Evolutionary conservation across 2,329 filamentous ascomycete genomes (phyloP), one percentile per base, ranked within the genome.

Genomic region (Pestalotiopsis sp.): DNA sequence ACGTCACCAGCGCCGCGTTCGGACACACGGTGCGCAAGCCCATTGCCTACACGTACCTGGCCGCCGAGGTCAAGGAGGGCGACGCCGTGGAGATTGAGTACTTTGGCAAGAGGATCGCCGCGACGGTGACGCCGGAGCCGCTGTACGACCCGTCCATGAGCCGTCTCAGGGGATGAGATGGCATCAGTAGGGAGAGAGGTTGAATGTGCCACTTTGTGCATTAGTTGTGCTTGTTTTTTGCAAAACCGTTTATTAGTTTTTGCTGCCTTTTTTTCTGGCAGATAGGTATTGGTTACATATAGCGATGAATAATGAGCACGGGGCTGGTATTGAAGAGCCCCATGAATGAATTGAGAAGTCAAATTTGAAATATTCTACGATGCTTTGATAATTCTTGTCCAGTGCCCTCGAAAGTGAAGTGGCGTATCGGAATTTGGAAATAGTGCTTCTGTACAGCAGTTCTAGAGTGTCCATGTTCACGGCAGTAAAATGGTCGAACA

Each of bases 1-100:
- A 91, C 70, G 81, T 91, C 31, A 90, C 88, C 2, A 90, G 83
- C 65, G 85, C 89, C 1, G 87, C 86, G 0, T 91, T 90, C 73
- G 89, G 86, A 0, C 90, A 88, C 72, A 88, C 85, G 0, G 75
- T 91, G 11, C 78, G 86, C 31, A 89, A 86, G 75, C 88, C 89
- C 0, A 80, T 90, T 13, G 89, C 87, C 0, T 90, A 87, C 74
- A 85, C 87, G 0, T 89, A 87, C 79, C 77, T 91, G 13, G 87
- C 88, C 0, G 80, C 76, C 12, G 73, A 72, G 2, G 73, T 89
- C 2, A 68, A 66, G 0, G 83, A 87, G 58, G 87, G 87, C 0
- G 80, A 84, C 3, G 68, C 72, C 0, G 86, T 91, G 0, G 87
- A 90, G 73, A 82, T 91, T 68, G 87, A 90, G 72, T 91, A 91